Conservation (phyloP, 495 filamentous ascomycete genomes). For the Elaphomyces granulatus region DNA sequence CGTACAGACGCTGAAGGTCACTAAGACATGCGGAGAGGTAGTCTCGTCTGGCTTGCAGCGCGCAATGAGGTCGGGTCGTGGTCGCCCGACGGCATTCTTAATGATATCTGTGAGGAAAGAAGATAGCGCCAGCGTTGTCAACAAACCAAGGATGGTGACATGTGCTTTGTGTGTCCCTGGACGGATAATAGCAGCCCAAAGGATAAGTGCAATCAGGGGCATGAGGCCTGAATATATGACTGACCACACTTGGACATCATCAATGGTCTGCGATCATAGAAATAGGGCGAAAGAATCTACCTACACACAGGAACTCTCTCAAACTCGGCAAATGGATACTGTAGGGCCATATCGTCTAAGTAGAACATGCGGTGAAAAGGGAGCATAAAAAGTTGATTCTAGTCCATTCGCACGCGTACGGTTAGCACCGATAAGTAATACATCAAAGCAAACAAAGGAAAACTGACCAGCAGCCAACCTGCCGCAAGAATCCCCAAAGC, state of each 20-base stretch:
- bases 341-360: conserved; percentile 68
- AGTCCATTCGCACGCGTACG: too few species aligned
- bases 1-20: conserved; percentile 67
- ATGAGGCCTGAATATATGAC: conserved; percentile 62
- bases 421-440: too few species aligned
- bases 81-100: conserved; percentile 84
- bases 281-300: conserved; percentile 12
- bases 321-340: conserved; percentile 69
- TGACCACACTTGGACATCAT: conserved; percentile 36
- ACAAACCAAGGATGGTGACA: conserved; percentile 66
- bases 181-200: conserved; percentile 46
- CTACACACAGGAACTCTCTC: conserved; percentile 73
- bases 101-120: conserved; percentile 77
- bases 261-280: background rate
- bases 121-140: conserved; percentile 62
- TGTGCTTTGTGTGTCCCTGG: conserved; percentile 67
- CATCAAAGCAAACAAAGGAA: too few species aligned
- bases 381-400: conserved; percentile 57
- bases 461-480: conserved; percentile 49
- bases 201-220: conserved; percentile 48
- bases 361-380: conserved; percentile 74
- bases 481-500: conserved; percentile 54
- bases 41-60: conserved; percentile 63
- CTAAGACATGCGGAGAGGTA: conserved; percentile 51
- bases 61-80: conserved; percentile 76